A percentile compares a stretch with the other conserved stretches of the same genome.
Evolutionary conservation across 345 rosid genomes (phyloP).

Genomic region (Eucalyptus cloeziana): DNA sequence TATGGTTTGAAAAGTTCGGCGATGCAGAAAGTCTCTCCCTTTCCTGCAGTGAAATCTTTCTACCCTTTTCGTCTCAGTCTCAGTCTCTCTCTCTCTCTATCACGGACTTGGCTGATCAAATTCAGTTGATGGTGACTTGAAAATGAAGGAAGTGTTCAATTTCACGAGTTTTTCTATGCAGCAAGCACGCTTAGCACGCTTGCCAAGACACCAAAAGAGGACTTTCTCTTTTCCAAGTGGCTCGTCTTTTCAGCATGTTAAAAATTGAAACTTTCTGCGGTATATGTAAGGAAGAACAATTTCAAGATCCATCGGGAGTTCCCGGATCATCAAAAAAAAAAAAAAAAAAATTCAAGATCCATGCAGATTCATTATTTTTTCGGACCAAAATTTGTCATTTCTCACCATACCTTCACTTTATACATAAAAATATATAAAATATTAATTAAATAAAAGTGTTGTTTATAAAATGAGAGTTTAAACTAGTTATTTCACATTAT

Average conservation of each 20-base stretch:
- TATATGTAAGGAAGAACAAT: no score
- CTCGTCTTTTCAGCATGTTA: not conserved
- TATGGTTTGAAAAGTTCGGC: not conserved
- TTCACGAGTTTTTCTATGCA: not conserved
- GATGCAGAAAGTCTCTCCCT: not conserved
- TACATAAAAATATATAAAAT: no score
- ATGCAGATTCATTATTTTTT: no score
- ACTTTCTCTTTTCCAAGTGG: not conserved
- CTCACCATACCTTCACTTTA: rapidly evolving
- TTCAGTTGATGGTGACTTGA: not conserved
- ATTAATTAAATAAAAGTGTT: no score
- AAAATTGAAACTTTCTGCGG: not conserved
- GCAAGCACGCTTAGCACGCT: not conserved
- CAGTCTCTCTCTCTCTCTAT: not conserved
- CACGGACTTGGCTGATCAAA: not conserved
- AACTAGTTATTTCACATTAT: rapidly evolving
- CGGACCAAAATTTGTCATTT: rapidly evolving
- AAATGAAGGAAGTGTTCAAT: not conserved
- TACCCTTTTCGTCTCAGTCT: not conserved
- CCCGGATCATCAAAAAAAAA: no score
- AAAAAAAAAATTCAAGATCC: no score
- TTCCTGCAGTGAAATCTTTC: not conserved
- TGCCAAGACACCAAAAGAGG: not conserved
- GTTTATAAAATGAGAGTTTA: no score
- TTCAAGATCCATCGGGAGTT: no score